phyloP scores from a whole-genome alignment of 495 filamentous ascomycete species.

The Hypoxylon intermedium region DNA sequence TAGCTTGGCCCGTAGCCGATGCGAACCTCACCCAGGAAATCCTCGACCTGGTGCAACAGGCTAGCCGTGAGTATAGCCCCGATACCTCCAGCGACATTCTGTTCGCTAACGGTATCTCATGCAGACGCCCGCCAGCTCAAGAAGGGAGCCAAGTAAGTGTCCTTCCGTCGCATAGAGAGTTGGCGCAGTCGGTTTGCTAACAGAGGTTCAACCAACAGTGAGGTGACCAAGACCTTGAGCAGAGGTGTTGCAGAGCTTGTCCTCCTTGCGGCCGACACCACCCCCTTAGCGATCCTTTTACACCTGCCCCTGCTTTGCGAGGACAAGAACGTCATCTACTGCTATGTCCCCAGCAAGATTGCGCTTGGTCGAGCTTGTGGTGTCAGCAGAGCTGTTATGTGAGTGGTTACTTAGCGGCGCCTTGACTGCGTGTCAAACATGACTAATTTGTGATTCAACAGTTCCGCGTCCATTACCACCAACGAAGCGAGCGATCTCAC shows the following conservation, averaged over 20 bases:
- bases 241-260: slow-evolving; percentile 83
- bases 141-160: slow-evolving; percentile 71
- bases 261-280: slow-evolving; percentile 85
- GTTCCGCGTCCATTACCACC: slow-evolving; percentile 79
- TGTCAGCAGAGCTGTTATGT: slow-evolving; percentile 84
- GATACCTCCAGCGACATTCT: background rate
- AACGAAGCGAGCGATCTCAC: slow-evolving; percentile 92
- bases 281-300: slow-evolving; percentile 86
- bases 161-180: background rate
- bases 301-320: slow-evolving; percentile 89
- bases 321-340: slow-evolving; percentile 78
- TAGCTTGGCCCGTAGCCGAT: slow-evolving; percentile 93
- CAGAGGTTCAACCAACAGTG: slow-evolving; percentile 29
- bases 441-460: background rate
- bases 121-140: slow-evolving; percentile 81
- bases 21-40: slow-evolving; percentile 77
- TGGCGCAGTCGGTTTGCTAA: background rate
- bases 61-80: slow-evolving; percentile 52
- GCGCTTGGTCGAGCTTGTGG: slow-evolving; percentile 85
- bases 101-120: slow-evolving; percentile 13
- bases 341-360: slow-evolving; percentile 71
- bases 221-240: slow-evolving; percentile 46
- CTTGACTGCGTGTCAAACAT: background rate
- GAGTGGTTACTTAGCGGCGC: slow-evolving; percentile 14
- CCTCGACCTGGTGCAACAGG: slow-evolving; percentile 88